Conservation (phyloP, 2,329 filamentous ascomycete genomes). For the Aspergillus bombycis region DNA sequence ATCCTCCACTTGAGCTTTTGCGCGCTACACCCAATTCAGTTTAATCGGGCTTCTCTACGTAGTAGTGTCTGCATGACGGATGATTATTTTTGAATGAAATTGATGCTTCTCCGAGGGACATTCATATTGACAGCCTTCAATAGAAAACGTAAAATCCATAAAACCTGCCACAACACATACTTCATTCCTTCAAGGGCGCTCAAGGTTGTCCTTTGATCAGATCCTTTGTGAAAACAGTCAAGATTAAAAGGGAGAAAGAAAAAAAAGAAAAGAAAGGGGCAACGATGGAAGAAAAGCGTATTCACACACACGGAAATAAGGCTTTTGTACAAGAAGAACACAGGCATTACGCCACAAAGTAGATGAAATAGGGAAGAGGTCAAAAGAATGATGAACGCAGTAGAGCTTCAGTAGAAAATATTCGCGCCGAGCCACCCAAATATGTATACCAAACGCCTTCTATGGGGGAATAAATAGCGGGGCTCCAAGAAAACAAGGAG, state of each 20-base stretch:
- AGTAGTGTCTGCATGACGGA: not conserved
- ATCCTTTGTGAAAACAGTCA: conserved; percentile 9
- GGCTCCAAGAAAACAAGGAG: conserved; percentile 25
- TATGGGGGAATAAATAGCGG: conserved; percentile 43
- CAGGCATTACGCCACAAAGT: conserved; percentile 7
- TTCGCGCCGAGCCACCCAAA: conserved; percentile 38
- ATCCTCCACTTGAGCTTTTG: not conserved
- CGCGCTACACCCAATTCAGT: not conserved
- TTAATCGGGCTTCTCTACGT: not conserved
- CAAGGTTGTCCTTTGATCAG: conserved; percentile 9
- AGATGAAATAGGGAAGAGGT: conserved; percentile 11
- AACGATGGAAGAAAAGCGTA: not conserved
- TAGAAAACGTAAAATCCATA: conserved; percentile 32
- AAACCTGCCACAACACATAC: conserved; percentile 17
- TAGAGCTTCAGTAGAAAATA: conserved; percentile 11
- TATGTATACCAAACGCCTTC: conserved; percentile 43
- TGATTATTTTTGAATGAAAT: not conserved
- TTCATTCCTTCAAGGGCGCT: conserved; percentile 18
- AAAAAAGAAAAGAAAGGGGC: not conserved
- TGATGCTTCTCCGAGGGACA: not conserved
- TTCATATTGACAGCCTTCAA: conserved; percentile 21
- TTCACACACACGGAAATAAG: not conserved
- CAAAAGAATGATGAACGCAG: conserved; percentile 18
- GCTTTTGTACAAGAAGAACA: conserved; percentile 6
- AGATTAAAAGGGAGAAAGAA: conserved; percentile 12